Conservation (phyloP, 768 basidiomycete genomes). For the Tricholoma sp. region DNA sequence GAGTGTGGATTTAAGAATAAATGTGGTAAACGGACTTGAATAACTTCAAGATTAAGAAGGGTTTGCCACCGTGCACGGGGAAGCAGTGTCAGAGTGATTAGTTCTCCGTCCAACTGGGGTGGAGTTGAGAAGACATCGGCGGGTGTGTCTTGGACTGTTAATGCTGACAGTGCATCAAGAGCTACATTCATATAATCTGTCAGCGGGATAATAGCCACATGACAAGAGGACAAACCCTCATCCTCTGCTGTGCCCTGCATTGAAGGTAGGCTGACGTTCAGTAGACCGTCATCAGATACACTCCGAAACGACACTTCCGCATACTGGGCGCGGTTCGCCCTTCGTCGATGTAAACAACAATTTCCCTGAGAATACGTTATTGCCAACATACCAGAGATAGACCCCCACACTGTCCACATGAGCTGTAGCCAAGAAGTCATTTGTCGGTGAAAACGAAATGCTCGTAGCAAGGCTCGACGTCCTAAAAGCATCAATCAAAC, state of each 20-base stretch:
- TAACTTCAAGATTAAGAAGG: conserved; percentile 91
- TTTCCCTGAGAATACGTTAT: background rate
- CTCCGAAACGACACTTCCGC: conserved; percentile 76
- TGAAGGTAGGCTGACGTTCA: conserved; percentile 69
- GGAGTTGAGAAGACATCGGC: conserved; percentile 76
- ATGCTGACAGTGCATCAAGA: conserved; percentile 65
- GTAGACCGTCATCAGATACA: conserved; percentile 71
- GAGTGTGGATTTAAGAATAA: background rate
- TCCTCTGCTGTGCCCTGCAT: conserved; percentile 82
- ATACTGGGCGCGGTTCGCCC: conserved; percentile 97
- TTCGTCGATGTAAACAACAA: conserved; percentile 23
- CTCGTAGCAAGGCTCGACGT: conserved; percentile 86
- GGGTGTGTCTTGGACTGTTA: conserved; percentile 55
- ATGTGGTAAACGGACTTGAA: conserved; percentile 53
- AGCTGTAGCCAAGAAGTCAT: conserved; percentile 92
- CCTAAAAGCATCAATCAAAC: conserved; percentile 87
- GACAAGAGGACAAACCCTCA: conserved; percentile 45
- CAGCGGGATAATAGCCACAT: background rate
- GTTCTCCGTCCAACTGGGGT: conserved; percentile 81
- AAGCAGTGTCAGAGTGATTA: conserved; percentile 89
- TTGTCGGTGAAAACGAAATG: conserved; percentile 88
- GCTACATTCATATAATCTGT: conserved; percentile 32
- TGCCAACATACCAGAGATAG: conserved; percentile 71
- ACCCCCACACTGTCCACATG: conserved; percentile 94
- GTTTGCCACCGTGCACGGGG: conserved; percentile 96